These are phyloP conservation scores for Sabuloglossum arenarium DNA, from an alignment of 495 filamentous ascomycete species.

Conservation along the genomic window DNA sequence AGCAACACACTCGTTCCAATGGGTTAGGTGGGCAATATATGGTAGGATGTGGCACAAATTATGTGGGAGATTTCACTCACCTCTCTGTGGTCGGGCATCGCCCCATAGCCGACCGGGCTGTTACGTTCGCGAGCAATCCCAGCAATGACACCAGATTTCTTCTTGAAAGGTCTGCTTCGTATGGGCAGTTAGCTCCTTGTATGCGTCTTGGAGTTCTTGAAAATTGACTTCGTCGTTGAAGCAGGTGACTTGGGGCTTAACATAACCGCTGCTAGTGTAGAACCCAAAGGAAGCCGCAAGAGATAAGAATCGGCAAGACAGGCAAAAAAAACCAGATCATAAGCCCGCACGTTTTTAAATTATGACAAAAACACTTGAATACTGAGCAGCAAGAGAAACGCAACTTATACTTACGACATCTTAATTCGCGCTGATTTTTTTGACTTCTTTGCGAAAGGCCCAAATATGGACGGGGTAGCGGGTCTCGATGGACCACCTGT, in stretches of 20 bases:
- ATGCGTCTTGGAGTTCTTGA: not conserved
- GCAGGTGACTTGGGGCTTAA: not conserved
- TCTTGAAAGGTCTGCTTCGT: slow-evolving; percentile 19
- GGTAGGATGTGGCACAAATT: not conserved
- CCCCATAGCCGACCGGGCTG: slow-evolving; percentile 16
- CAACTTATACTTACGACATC: slow-evolving; percentile 38
- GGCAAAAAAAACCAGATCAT: slow-evolving; percentile 4
- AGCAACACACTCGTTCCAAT: not conserved
- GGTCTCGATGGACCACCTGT: slow-evolving; percentile 30
- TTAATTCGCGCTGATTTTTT: slow-evolving; percentile 40
- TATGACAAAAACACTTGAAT: not conserved
- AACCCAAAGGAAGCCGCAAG: not conserved
- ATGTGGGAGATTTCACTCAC: slow-evolving; percentile 14
- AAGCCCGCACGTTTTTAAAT: slow-evolving; percentile 5
- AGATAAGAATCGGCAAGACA: not conserved
- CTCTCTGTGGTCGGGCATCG: slow-evolving; percentile 16
- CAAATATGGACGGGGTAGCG: slow-evolving; percentile 27
- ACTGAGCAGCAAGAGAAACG: slow-evolving; percentile 3
- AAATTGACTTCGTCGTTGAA: not conserved
- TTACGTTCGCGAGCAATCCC: slow-evolving; percentile 17
- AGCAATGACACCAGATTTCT: slow-evolving; percentile 17
- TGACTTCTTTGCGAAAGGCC: slow-evolving; percentile 30
- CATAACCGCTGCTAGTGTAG: not conserved
- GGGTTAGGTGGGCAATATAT: not conserved
- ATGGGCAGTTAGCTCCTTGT: not conserved